Conservation (phyloP, 208 protist species). For the Trypanosoma avium region DNA sequence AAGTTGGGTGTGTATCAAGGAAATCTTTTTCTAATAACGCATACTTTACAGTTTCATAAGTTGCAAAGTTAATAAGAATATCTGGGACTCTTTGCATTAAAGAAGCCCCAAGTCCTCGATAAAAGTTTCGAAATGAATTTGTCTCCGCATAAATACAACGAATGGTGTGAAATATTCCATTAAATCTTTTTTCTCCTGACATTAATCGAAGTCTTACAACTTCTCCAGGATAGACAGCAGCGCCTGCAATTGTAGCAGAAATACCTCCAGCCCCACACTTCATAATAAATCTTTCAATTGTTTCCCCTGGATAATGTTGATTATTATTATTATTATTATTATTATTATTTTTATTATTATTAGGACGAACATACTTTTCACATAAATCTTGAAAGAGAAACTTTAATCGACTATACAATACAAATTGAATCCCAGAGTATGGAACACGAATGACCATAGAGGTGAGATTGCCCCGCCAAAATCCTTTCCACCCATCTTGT, state of each 20-base stretch:
- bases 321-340: background rate
- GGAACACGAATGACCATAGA: slow-evolving; percentile 89
- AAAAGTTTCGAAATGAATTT: slow-evolving; percentile 80
- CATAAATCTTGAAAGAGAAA: slow-evolving; percentile 72
- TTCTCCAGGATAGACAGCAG: slow-evolving; percentile 83
- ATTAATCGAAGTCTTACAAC: slow-evolving; percentile 90
- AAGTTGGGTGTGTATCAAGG: slow-evolving; percentile 27
- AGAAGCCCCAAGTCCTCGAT: slow-evolving; percentile 80
- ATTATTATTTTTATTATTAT: background rate
- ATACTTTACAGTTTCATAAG: slow-evolving; percentile 90
- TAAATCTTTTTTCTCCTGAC: slow-evolving; percentile 74
- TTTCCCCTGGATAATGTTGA: slow-evolving; percentile 15
- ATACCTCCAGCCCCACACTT: slow-evolving; percentile 87
- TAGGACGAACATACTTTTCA: slow-evolving; percentile 12
- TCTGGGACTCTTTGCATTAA: slow-evolving; percentile 87
- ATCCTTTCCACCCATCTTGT: slow-evolving; percentile 69
- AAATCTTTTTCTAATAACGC: slow-evolving; percentile 48
- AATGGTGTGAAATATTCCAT: slow-evolving; percentile 59
- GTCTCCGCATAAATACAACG: slow-evolving; percentile 71
- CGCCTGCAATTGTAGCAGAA: slow-evolving; percentile 76
- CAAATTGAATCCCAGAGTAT: slow-evolving; percentile 88
- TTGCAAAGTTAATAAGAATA: slow-evolving; percentile 85
- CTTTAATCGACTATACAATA: slow-evolving; percentile 79
- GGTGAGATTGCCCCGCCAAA: slow-evolving; percentile 89
- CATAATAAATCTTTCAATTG: slow-evolving; percentile 76